Evolutionary conservation across 2,329 filamentous ascomycete species (phyloP), one percentile per base, ranked within the genome.

Genomic region (Penicillium sp.): DNA sequence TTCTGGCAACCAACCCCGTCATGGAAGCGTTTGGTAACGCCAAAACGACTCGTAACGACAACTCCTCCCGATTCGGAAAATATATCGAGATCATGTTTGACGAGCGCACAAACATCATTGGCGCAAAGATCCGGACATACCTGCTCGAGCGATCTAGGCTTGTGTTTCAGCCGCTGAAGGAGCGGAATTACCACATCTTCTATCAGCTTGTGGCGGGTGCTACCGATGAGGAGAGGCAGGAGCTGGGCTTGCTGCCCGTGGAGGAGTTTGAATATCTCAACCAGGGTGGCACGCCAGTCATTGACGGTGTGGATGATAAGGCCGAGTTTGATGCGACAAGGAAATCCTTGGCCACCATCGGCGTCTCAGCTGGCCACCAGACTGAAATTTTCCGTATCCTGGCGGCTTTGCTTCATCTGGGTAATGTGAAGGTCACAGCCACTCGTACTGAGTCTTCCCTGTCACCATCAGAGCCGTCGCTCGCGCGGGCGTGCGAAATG

Each of bases 81-180:
- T 99, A 99, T 77, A 98, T 99, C 70, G 95, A 99, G 81, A 99
- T 99, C 75, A 94, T 98, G 92, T 99, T 99, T 77, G 93, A 98
- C 79, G 87, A 91, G 63, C 86, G 89, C 71, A 96, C 92, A 62
- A 95, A 96, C 75, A 99, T 99, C 70, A 97, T 98, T 72, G 95
- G 95, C 67, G 95, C 95, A 57, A 96, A 96, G 81, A 99, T 99
- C 73, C 86, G 95, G 69, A 97, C 93, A 56, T 99, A 99, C 73
- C 83, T 99, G 66, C 83, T 99, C 46, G 95, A 99, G 77, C 90
- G 95, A 60, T 98, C 95, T 62, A 89, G 95, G 79, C 82, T 99
- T 70, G 95, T 98, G 18, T 99, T 98, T 78, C 95, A 99, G 75
- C 95, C 95, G 43, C 82, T 97, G 64, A 98, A 96, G 80, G 95